Conservation (phyloP, 2,329 filamentous ascomycete species). For the Aspergillus ochraceoroseus region DNA sequence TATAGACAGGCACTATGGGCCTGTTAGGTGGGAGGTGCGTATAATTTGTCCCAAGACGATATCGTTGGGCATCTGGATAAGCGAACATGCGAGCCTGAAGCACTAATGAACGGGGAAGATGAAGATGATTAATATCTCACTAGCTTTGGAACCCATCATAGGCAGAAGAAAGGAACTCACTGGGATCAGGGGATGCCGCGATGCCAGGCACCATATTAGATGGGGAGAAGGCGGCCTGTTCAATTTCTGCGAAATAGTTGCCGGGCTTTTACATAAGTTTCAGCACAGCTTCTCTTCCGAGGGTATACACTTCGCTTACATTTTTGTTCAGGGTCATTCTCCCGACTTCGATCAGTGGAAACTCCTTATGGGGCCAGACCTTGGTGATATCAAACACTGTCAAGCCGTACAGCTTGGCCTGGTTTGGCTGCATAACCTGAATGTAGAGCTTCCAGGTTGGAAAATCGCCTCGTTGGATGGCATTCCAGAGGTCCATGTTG, state of each 20-base stretch:
- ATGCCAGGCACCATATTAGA: constrained; percentile 51
- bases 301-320: no score
- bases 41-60: constrained; percentile 42
- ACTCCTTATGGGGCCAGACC: constrained; percentile 50
- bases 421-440: constrained; percentile 52
- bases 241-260: constrained; percentile 16
- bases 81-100: constrained; percentile 58
- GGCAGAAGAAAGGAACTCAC: constrained; percentile 12
- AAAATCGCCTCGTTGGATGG: constrained; percentile 55
- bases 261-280: constrained; percentile 1
- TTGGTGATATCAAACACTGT: constrained; percentile 57
- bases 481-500: constrained; percentile 57
- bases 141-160: neutral
- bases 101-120: constrained; percentile 35
- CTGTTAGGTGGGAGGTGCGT: constrained; percentile 41
- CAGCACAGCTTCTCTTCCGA: no score
- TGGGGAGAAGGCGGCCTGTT: constrained; percentile 9
- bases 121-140: no score
- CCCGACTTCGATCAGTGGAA: constrained; percentile 49
- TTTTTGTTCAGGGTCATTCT: constrained; percentile 51
- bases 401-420: constrained; percentile 47
- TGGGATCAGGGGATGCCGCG: constrained; percentile 58
- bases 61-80: constrained; percentile 52
- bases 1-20: constrained; percentile 37
- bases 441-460: constrained; percentile 55